Conservation (phyloP, 2,329 filamentous ascomycete species). For the Alternaria metachromatica region DNA sequence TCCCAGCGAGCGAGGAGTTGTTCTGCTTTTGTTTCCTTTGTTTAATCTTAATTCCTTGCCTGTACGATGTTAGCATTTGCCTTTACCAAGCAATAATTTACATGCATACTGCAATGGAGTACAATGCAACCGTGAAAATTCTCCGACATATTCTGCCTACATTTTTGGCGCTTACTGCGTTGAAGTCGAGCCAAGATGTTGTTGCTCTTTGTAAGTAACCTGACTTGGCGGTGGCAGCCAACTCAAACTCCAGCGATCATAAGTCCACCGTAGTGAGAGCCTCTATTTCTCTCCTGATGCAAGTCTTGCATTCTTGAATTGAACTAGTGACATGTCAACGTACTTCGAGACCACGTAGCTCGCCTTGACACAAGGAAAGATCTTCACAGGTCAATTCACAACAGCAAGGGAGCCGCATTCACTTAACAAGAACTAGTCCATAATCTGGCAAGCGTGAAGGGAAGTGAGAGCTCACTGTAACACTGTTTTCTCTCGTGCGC, state of each 20-base stretch:
- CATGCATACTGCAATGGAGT: background rate
- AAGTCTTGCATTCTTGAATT: background rate
- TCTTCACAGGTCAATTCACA: background rate
- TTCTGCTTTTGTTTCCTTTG: background rate
- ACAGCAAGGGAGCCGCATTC: background rate
- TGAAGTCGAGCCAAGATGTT: background rate
- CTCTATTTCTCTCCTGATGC: background rate
- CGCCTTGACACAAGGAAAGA: background rate
- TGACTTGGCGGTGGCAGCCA: background rate
- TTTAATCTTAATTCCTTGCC: background rate
- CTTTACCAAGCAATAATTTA: background rate
- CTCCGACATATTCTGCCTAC: background rate
- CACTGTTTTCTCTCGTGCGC: background rate
- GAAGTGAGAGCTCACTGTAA: background rate
- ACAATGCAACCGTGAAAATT: background rate
- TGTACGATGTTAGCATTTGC: background rate
- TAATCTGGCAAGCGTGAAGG: background rate
- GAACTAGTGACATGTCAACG: background rate
- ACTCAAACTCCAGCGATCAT: background rate
- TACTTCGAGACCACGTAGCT: background rate
- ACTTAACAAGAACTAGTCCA: background rate
- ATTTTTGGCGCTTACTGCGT: background rate
- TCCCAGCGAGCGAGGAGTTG: background rate
- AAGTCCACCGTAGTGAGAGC: rapidly evolving
- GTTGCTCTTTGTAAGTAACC: background rate